phyloP scores from a whole-genome alignment of 805 yeast genomes.

The Metschnikowia kofuensis region DNA sequence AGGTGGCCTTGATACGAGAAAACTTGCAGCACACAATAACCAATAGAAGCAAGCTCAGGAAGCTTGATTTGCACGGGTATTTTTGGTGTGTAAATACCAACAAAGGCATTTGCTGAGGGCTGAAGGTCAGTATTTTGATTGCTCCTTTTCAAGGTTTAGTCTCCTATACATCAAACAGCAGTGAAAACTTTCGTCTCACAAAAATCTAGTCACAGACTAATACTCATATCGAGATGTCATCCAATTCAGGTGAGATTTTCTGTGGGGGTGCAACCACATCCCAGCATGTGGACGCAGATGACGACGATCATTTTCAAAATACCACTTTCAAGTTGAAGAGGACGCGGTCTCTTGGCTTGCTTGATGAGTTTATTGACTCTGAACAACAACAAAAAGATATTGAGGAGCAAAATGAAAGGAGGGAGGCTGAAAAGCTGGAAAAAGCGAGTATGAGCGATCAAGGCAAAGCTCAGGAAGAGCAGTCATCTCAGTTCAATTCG shows the following conservation, averaged over 20 bases:
- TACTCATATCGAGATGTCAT: constrained; percentile 6
- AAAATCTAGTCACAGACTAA: too few species aligned
- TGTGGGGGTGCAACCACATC: constrained; percentile 62
- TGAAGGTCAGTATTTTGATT: too few species aligned
- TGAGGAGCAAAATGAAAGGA: constrained; percentile 14
- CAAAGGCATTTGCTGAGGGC: too few species aligned
- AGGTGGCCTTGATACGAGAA: neutral
- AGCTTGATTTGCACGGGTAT: too few species aligned
- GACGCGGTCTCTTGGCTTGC: constrained; percentile 77
- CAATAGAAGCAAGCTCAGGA: too few species aligned
- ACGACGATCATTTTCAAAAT: constrained; percentile 65
- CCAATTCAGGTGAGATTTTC: constrained; percentile 29
- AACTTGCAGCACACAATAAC: too few species aligned
- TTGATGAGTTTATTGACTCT: constrained; percentile 65
- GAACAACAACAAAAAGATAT: constrained; percentile 18
- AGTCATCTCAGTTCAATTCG: constrained; percentile 4
- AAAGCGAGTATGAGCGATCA: neutral
- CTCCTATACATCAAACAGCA: too few species aligned
- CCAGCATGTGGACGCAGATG: constrained; percentile 66
- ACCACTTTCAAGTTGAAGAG: constrained; percentile 74
- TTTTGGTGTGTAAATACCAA: too few species aligned
- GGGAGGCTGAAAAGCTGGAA: constrained; percentile 6
- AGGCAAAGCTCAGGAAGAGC: neutral
- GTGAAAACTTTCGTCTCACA: too few species aligned
- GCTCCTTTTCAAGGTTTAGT: too few species aligned